Evolutionary conservation across 1,284 basidiomycete species (phyloP).

Genomic region (Heterobasidion annosum): DNA sequence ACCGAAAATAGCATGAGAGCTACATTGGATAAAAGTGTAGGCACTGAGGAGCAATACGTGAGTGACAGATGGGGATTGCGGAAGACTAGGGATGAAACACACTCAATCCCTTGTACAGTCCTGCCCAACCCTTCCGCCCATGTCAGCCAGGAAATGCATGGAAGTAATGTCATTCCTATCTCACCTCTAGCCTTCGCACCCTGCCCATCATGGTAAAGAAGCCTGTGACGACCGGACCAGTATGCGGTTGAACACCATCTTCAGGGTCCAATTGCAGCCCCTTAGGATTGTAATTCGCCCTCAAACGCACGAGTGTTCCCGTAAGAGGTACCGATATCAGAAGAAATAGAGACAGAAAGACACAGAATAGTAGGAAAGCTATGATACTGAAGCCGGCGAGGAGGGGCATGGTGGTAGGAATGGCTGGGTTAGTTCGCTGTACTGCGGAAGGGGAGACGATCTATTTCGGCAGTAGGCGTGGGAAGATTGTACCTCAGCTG

Average conservation of each 20-base stretch:
- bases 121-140: conserved; percentile 54
- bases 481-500: too few species aligned
- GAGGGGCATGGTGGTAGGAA: conserved; percentile 2
- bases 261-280: conserved; percentile 77
- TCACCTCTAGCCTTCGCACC: conserved; percentile 70
- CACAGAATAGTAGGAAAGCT: conserved; percentile 29
- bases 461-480: background rate
- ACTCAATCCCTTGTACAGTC: conserved; percentile 83
- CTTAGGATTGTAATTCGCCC: conserved; percentile 77
- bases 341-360: conserved; percentile 36
- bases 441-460: background rate
- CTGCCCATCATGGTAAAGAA: conserved; percentile 66
- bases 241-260: conserved; percentile 66
- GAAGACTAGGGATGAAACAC: conserved; percentile 19
- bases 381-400: conserved; percentile 8
- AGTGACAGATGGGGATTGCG: background rate
- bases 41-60: conserved; percentile 40
- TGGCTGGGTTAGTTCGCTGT: background rate
- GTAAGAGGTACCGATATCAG: conserved; percentile 46
- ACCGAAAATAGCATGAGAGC: conserved; percentile 50
- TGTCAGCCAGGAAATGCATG: conserved; percentile 2
- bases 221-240: conserved; percentile 56
- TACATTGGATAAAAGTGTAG: conserved; percentile 56
- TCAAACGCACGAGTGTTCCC: conserved; percentile 62
- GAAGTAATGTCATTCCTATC: conserved; percentile 10